Base-by-base conservation (phyloP, 495 filamentous ascomycete genomes). In the Hypoxylon cercidicola region DNA sequence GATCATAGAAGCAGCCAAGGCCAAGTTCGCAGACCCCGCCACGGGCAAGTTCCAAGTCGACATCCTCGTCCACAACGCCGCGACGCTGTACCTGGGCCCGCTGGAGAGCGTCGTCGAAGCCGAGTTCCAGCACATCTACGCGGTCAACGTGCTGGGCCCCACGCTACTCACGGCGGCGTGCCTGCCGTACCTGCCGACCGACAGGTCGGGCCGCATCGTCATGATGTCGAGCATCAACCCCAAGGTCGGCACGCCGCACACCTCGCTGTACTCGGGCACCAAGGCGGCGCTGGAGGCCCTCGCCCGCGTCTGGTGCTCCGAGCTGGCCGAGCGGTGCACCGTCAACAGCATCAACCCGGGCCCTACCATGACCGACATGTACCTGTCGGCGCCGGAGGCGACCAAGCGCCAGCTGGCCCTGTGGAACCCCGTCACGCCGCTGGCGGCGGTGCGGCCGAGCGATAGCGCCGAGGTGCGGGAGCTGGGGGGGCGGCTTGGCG, bases 241-340 rank as follows among this genome's bases (percentile, higher is more conserved):
- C 1, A 82, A 82, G 3, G 73, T 88, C 10, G 92, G 93, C 0
- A 91, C 75, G 71, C 79, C 2, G 84, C 81, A 5, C 90, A 95
- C 51, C 75, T 84, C 84, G 6, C 86, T 96, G 30, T 97, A 97
- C 71, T 91, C 90, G 37, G 93, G 92, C 3, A 94, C 89, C 64
- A 97, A 97, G 75, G 93, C 90, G 0, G 93, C 93, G 0, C 68
- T 97, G 30, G 93, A 97, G 63, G 85, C 89, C n/a, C 95, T 97
- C 93, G 96, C 93, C 10, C 82, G 93, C 8, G 93, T 90, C 1
- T 97, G 93, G 93, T 80, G 88, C 0, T 82, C 91, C 16, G 93
- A 97, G 77, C 78, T 97, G 34, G 80, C 86, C 2, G 89, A 95
- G 72, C 79, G 87, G 7, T 84, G 83, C 0, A 97, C 93, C 0